Base-by-base conservation (phyloP, 352 stramenopile species). In the Phytopythium vexans region DNA sequence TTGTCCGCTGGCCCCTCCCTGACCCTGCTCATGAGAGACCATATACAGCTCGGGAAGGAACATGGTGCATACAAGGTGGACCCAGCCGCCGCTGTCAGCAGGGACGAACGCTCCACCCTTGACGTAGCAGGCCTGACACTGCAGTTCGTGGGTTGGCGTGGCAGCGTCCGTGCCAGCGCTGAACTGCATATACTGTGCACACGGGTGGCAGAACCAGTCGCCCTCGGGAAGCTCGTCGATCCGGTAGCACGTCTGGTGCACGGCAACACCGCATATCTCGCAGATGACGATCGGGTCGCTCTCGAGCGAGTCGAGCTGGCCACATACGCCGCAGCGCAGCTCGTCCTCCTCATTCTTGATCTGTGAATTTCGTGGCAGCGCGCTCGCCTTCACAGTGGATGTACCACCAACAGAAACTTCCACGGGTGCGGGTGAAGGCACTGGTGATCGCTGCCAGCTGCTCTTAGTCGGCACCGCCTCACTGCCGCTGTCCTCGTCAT, bases 241-340 rank as follows among this genome's bases (percentile, higher is more conserved):
- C 35, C 77, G 62, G 58, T 94, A 94, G 62, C 85, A 94, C 14
- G 74, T 88, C 54, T 92, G 80, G 52, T 94, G 85, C 43, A 94
- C 81, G 0, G 77, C 77, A 21, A 80, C 64, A 31, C 68, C 68
- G 53, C 85, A 94, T 4, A 82, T 60, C 21, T 91, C 84, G 58
- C 84, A 94, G 56, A 90, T 83, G 42, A 94, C 74, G 52, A 94
- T 91, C 10, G 74, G 68, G 54, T 94, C 80, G 48, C 74, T 74
- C 49, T 86, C 80, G 9, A 74, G 55, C n/a, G 82, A 92, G 40
- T 90, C 79, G 21, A 62, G 60, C 46, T 74, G 68, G 14, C 77
- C 71, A 51, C 82, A 92, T 11, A 92, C 80, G 44, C 72, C 70
- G 44, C 82, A 92, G 1, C 69, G 60, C 8, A 85, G 49, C 27